Percentiles rank a stretch among this genome's conserved stretches.
Conservation (phyloP, 2,329 filamentous ascomycete species). For the Fusarium sp. region DNA sequence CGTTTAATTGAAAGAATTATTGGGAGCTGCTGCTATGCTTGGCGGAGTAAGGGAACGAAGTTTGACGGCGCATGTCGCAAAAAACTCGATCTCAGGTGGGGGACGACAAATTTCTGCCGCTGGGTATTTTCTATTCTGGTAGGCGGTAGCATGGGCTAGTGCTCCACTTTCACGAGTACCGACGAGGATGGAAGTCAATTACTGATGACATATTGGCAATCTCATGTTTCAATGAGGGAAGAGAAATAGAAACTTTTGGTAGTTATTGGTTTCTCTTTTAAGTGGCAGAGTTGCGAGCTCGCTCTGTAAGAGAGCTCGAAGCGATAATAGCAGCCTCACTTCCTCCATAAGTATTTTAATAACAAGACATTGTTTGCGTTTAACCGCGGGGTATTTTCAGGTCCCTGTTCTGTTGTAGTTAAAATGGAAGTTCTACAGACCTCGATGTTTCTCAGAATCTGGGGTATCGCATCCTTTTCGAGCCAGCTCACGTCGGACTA, state of each 20-base stretch:
- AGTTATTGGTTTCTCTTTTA: background rate
- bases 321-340: background rate
- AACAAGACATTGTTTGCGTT: background rate
- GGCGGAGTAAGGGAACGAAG: conserved; percentile 1
- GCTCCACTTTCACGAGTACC: background rate
- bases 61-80: conserved; percentile 26
- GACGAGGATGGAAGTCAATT: background rate
- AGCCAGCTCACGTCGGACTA: background rate
- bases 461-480: background rate
- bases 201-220: background rate
- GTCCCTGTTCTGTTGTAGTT: background rate
- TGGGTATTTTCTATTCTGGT: background rate
- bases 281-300: background rate
- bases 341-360: background rate
- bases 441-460: background rate
- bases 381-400: background rate
- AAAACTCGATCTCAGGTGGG: conserved; percentile 30
- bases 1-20: conserved; percentile 3
- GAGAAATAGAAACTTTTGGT: background rate
- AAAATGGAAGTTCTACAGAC: background rate
- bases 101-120: conserved; percentile 34
- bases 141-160: background rate
- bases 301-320: background rate
- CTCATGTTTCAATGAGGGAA: background rate
- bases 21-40: conserved; percentile 15